These are phyloP conservation scores for Piper longum DNA, from an alignment of 164 flowering plant species.

Conservation along the genomic window DNA sequence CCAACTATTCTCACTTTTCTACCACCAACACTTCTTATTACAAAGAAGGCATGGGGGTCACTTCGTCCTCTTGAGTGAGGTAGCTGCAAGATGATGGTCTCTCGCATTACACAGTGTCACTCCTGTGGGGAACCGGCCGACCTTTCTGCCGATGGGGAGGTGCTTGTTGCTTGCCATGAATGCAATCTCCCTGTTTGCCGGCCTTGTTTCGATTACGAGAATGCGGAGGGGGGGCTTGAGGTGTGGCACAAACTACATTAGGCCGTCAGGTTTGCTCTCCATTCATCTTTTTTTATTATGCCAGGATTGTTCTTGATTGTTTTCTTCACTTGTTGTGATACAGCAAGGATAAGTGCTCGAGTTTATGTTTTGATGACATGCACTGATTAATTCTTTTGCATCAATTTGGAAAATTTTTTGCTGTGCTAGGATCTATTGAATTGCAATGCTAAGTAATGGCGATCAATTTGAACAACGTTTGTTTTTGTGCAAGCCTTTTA, in stretches of 20 bases:
- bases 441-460: neutral
- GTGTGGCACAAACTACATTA: conserved; percentile 48
- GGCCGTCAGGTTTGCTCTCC: conserved; percentile 13
- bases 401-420: too few relatives aligned
- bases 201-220: conserved; percentile 50
- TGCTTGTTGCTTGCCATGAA: conserved; percentile 75
- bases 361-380: too few relatives aligned
- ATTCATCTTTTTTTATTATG: neutral
- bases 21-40: conserved; percentile 1
- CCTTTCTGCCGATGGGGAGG: conserved; percentile 40
- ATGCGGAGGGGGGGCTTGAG: conserved; percentile 75
- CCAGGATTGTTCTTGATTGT: neutral
- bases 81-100: conserved; percentile 47
- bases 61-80: neutral
- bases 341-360: too few relatives aligned
- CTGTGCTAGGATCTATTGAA: neutral
- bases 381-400: too few relatives aligned
- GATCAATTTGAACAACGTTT: neutral
- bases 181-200: conserved; percentile 70
- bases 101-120: conserved; percentile 55
- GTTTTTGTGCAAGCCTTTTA: neutral
- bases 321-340: neutral
- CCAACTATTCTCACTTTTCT: conserved; percentile 21
- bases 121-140: conserved; percentile 72
- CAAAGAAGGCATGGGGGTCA: conserved; percentile 7